Conservation (phyloP, 2,329 filamentous ascomycete genomes). For the Colletotrichum gigasporum region DNA sequence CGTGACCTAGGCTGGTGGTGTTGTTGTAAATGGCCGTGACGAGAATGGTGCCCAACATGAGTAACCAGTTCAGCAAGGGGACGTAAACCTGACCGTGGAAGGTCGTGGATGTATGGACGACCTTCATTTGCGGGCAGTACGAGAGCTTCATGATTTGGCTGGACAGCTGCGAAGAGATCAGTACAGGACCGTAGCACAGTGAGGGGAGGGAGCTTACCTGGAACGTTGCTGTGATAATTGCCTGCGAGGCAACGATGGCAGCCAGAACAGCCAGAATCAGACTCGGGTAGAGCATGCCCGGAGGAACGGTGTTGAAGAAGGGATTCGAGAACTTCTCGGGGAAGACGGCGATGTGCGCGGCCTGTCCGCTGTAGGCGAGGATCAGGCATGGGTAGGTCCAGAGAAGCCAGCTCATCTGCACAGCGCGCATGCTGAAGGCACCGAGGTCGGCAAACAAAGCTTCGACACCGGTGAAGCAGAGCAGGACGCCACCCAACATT, state of each 20-base stretch:
- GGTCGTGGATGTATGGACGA: slow-evolving; percentile 74
- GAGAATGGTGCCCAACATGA: slow-evolving; percentile 80
- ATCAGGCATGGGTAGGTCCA: slow-evolving; percentile 74
- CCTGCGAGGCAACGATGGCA: slow-evolving; percentile 80
- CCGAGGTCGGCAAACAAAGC: slow-evolving; percentile 82
- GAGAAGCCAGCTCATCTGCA: slow-evolving; percentile 78
- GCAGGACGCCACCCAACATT: slow-evolving; percentile 74
- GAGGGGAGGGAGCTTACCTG: slow-evolving; percentile 54
- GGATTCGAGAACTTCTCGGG: slow-evolving; percentile 73
- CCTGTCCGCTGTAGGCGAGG: slow-evolving; percentile 76
- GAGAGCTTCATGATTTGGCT: slow-evolving; percentile 75
- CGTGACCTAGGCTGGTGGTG: slow-evolving; percentile 76
- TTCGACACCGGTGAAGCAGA: slow-evolving; percentile 82
- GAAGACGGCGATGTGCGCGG: slow-evolving; percentile 71
- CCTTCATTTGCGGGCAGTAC: slow-evolving; percentile 81
- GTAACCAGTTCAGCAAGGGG: slow-evolving; percentile 78
- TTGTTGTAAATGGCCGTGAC: slow-evolving; percentile 80
- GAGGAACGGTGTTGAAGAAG: slow-evolving; percentile 76
- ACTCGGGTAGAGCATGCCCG: slow-evolving; percentile 73
- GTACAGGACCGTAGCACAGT: not conserved
- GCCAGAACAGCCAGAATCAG: slow-evolving; percentile 75
- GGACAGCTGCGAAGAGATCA: slow-evolving; percentile 46
- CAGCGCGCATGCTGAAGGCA: slow-evolving; percentile 75
- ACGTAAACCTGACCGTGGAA: slow-evolving; percentile 83
- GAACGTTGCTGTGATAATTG: slow-evolving; percentile 81